Evolutionary conservation across 2,329 filamentous ascomycete genomes (phyloP).

Genomic region (Podosphaera aphanis): DNA sequence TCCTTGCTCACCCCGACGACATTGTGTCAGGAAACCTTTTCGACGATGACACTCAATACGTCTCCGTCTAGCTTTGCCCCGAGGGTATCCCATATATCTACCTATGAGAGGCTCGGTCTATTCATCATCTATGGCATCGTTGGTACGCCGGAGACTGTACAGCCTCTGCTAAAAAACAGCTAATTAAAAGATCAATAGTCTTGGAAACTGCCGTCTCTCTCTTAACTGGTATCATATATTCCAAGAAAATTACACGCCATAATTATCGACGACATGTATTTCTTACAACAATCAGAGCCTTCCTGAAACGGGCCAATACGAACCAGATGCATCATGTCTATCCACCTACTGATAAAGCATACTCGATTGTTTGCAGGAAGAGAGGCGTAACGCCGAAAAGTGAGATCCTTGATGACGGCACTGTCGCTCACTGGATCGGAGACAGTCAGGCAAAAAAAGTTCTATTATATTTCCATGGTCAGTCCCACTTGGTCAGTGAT

Average conservation of each 20-base stretch:
- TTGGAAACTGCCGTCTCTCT: neutral
- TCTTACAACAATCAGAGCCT: slow-evolving; percentile 6
- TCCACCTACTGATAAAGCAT: slow-evolving; percentile 8
- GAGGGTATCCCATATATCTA: too few species aligned
- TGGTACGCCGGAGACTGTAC: too few species aligned
- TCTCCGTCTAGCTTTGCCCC: too few species aligned
- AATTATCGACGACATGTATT: slow-evolving; percentile 8
- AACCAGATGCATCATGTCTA: slow-evolving; percentile 9
- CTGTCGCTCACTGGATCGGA: slow-evolving; percentile 24
- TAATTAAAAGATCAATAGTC: too few species aligned
- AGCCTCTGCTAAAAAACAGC: too few species aligned
- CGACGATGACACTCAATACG: too few species aligned
- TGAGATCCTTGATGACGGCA: slow-evolving; percentile 17
- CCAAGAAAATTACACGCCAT: slow-evolving; percentile 4
- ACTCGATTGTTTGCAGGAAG: slow-evolving; percentile 10
- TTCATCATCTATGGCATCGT: too few species aligned
- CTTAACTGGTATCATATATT: slow-evolving; percentile 6
- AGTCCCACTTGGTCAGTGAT: neutral
- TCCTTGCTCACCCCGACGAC: too few species aligned
- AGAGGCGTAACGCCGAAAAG: slow-evolving; percentile 6
- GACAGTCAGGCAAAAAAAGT: slow-evolving; percentile 17
- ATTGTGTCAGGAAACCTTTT: too few species aligned
- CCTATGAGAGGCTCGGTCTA: too few species aligned
- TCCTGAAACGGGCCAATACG: slow-evolving; percentile 4
- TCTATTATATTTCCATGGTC: slow-evolving; percentile 24